Conservation (phyloP, 2,329 filamentous ascomycete species). For the Bretziella fagacearum region DNA sequence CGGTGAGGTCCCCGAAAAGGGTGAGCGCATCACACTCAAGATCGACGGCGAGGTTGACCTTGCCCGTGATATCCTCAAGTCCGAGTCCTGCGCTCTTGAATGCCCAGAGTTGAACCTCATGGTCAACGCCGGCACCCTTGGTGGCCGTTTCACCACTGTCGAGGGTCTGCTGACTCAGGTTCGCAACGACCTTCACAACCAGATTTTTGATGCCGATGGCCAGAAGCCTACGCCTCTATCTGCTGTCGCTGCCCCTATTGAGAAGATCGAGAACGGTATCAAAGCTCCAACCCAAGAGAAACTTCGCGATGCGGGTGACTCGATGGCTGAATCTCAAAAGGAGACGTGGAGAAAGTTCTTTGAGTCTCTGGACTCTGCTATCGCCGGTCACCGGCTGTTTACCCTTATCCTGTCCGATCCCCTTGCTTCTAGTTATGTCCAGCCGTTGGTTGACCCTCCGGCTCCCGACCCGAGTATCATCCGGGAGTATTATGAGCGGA, state of each 20-base stretch:
- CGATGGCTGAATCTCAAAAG: slow-evolving; percentile 48
- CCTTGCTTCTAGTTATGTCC: slow-evolving; percentile 82
- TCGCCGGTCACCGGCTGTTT: slow-evolving; percentile 64
- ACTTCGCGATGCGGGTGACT: slow-evolving; percentile 51
- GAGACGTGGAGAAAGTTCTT: slow-evolving; percentile 72
- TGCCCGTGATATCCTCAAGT: slow-evolving; percentile 86
- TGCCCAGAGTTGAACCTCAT: slow-evolving; percentile 76
- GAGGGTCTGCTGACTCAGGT: slow-evolving; percentile 89
- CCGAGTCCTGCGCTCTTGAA: slow-evolving; percentile 73
- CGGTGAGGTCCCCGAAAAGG: slow-evolving; percentile 73
- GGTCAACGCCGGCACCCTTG: slow-evolving; percentile 85
- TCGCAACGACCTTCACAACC: slow-evolving; percentile 68
- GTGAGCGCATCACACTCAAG: slow-evolving; percentile 63
- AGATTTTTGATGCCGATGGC: slow-evolving; percentile 61
- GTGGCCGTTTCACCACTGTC: slow-evolving; percentile 90
- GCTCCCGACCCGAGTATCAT: slow-evolving; percentile 61
- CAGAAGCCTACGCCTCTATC: slow-evolving; percentile 9
- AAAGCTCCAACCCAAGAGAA: slow-evolving; percentile 40
- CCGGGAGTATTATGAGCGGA: slow-evolving; percentile 68
- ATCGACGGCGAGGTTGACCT: slow-evolving; percentile 58
- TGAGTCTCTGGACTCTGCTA: slow-evolving; percentile 53
- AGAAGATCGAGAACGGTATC: background rate
- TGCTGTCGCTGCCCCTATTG: slow-evolving; percentile 3
- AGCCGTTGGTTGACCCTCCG: slow-evolving; percentile 63
- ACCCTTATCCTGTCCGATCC: slow-evolving; percentile 74